Evolutionary conservation across 169 alveolate species (phyloP).

Genomic region (Eimeria praecox): DNA sequence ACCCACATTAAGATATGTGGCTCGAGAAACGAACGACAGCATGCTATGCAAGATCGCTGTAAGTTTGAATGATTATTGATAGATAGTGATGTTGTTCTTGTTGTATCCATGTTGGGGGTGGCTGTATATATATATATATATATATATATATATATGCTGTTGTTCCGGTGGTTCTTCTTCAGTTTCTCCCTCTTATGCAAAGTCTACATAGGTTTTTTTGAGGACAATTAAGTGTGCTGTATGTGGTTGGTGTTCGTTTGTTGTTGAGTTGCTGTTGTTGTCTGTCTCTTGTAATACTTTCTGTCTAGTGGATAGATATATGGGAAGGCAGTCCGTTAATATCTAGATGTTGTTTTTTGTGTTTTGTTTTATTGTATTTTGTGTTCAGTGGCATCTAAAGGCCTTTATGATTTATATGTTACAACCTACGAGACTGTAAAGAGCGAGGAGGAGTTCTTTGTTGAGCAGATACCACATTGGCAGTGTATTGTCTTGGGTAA

Average conservation of each 20-base stretch:
- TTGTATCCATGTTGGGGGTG: no score
- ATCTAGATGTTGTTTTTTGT: neutral
- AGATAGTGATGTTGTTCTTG: neutral
- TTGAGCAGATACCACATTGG: slow-evolving; percentile 84
- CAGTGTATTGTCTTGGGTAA: slow-evolving; percentile 77
- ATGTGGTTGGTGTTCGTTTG: neutral
- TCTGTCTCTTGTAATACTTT: no score
- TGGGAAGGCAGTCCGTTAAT: neutral
- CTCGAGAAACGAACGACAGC: slow-evolving; percentile 91
- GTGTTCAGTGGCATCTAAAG: slow-evolving; percentile 84
- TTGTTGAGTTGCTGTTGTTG: neutral
- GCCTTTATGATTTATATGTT: slow-evolving; percentile 93
- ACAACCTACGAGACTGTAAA: slow-evolving; percentile 96
- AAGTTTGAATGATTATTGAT: neutral
- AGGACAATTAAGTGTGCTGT: no score
- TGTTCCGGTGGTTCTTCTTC: no score
- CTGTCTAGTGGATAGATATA: neutral
- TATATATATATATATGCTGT: no score
- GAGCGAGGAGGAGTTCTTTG: slow-evolving; percentile 94
- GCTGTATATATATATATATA: no score
- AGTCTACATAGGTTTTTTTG: no score
- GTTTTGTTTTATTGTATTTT: neutral
- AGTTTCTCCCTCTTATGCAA: no score
- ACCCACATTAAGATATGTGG: slow-evolving; percentile 94
- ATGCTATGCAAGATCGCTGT: slow-evolving; percentile 90